Evolutionary conservation across 2,329 filamentous ascomycete species (phyloP).

Genomic region (Colletotrichum australisinense): DNA sequence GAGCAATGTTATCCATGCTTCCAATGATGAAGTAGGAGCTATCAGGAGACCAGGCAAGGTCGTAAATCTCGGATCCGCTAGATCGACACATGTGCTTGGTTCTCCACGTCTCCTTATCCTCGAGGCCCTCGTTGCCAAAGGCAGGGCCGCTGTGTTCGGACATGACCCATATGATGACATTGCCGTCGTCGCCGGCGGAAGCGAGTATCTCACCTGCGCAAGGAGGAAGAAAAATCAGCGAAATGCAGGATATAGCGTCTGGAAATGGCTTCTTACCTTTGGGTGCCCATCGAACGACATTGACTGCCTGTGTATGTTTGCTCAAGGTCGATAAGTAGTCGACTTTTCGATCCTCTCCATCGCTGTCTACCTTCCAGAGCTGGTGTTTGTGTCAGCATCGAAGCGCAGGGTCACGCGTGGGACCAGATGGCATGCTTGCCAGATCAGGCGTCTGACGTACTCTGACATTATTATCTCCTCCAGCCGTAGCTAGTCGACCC

Average conservation of each 20-base stretch:
- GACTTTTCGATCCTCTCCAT: slow-evolving; percentile 88
- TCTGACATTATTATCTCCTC: slow-evolving; percentile 96
- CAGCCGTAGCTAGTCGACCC: slow-evolving; percentile 90
- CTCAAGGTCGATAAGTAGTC: slow-evolving; percentile 91
- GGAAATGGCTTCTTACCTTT: slow-evolving; percentile 70
- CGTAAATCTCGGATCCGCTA: slow-evolving; percentile 95
- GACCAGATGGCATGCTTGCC: slow-evolving; percentile 1
- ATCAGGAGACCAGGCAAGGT: slow-evolving; percentile 99
- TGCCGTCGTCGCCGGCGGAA: slow-evolving; percentile 96
- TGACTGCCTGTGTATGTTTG: slow-evolving; percentile 97
- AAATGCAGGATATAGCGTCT: background rate
- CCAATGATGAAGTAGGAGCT: slow-evolving; percentile 96
- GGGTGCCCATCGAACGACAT: slow-evolving; percentile 96
- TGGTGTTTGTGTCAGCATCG: slow-evolving; percentile 47
- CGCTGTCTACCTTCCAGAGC: slow-evolving; percentile 91
- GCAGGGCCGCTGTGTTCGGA: slow-evolving; percentile 77
- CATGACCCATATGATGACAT: slow-evolving; percentile 95
- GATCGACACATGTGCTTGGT: slow-evolving; percentile 98
- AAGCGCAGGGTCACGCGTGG: background rate
- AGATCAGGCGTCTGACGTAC: slow-evolving; percentile 60
- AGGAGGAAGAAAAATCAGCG: background rate
- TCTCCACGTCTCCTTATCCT: slow-evolving; percentile 97
- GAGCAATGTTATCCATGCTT: slow-evolving; percentile 98
- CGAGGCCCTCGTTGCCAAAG: slow-evolving; percentile 86
- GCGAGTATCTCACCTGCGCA: slow-evolving; percentile 86